Percentiles rank a stretch among this genome's conserved stretches.
Evolutionary conservation across 331 rosid species (phyloP).

Genomic region (Malus hybrid): DNA sequence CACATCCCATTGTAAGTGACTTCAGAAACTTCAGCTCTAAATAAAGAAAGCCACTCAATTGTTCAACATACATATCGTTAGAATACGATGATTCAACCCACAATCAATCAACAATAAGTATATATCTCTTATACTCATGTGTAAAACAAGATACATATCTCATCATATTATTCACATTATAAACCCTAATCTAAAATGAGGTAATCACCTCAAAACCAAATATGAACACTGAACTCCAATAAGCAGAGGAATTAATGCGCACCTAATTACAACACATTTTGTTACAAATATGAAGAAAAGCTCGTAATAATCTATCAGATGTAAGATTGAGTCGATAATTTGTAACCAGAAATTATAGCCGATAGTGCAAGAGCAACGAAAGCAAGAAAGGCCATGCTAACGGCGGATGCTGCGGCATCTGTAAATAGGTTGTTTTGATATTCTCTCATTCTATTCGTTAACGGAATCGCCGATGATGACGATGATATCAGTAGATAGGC

Average conservation of each 20-base stretch:
- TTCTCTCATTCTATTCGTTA: slow-evolving; percentile 60
- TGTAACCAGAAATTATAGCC: slow-evolving; percentile 55
- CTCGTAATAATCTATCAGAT: slow-evolving; percentile 20
- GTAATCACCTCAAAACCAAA: background rate
- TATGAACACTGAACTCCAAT: no score
- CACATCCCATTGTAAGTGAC: background rate
- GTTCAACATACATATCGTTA: background rate
- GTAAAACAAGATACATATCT: background rate
- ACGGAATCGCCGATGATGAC: slow-evolving; percentile 63
- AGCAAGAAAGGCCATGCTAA: slow-evolving; percentile 61
- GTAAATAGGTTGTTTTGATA: slow-evolving; percentile 59
- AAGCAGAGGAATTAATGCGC: background rate
- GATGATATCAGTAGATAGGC: slow-evolving; percentile 70
- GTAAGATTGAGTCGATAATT: slow-evolving; percentile 49
- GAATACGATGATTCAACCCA: no score
- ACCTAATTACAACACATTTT: background rate
- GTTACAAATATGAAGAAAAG: background rate
- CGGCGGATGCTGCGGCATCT: slow-evolving; percentile 59
- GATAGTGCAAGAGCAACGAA: slow-evolving; percentile 53
- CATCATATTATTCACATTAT: background rate
- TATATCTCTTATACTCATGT: background rate
- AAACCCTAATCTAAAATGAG: background rate
- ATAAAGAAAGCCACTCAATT: background rate
- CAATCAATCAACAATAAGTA: no score
- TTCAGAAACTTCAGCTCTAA: background rate